Conservation (phyloP, 2,329 filamentous ascomycete species). For the Ophiostoma pallidulum region DNA sequence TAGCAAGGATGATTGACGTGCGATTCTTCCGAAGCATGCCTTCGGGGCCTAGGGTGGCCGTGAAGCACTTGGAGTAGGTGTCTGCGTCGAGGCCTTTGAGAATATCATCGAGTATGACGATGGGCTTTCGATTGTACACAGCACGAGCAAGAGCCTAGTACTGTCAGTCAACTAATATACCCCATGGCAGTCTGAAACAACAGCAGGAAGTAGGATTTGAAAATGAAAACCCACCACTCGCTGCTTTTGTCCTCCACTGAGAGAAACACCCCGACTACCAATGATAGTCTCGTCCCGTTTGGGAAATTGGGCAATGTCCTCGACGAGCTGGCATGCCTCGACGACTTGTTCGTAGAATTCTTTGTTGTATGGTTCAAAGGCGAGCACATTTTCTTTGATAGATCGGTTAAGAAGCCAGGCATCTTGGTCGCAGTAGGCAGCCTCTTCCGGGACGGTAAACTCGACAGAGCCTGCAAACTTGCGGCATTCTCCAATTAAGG, state of each 20-base stretch:
- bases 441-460: conserved; percentile 17
- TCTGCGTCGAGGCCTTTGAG: conserved; percentile 13
- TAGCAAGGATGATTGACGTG: conserved; percentile 11
- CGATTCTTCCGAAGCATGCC: conserved; percentile 10
- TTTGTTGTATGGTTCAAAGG: conserved; percentile 12
- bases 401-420: conserved; percentile 35
- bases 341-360: conserved; percentile 22
- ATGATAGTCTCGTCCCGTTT: conserved; percentile 20
- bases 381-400: conserved; percentile 31
- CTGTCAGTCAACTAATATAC: neutral
- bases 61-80: conserved; percentile 11
- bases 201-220: neutral
- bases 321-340: conserved; percentile 20
- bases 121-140: conserved; percentile 26
- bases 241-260: conserved; percentile 25
- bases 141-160: conserved; percentile 35
- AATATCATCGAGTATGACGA: conserved; percentile 15
- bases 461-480: conserved; percentile 21
- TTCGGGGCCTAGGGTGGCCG: conserved; percentile 7
- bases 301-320: conserved; percentile 19
- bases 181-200: no score
- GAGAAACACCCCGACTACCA: conserved; percentile 21
- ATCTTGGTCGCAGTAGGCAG: conserved; percentile 35
- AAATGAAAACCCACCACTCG: conserved; percentile 17
- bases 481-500: conserved; percentile 28